These are phyloP conservation scores for Pelargonium cotyledonis DNA, from an alignment of 441 rosid species.

Conservation along the genomic window DNA sequence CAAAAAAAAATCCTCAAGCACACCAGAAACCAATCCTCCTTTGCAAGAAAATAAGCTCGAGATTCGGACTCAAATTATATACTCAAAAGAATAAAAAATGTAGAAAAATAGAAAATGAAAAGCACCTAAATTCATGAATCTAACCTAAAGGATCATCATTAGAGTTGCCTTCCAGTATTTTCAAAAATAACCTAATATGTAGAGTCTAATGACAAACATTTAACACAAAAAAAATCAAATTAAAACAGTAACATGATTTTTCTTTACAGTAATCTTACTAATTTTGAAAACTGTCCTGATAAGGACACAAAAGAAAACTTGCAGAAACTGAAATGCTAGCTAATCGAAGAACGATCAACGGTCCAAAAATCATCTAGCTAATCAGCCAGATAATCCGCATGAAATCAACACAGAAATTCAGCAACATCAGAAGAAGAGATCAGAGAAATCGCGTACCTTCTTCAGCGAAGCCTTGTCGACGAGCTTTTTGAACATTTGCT, in stretches of 20 bases:
- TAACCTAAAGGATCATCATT: not conserved
- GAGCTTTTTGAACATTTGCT: conserved; percentile 13
- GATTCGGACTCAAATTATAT: not conserved
- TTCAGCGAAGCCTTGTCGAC: conserved; percentile 15
- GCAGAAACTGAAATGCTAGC: not conserved
- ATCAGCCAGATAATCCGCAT: not conserved
- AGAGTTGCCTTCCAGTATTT: not conserved
- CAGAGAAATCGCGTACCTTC: not conserved
- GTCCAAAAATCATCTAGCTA: not conserved
- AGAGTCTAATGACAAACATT: too few species aligned
- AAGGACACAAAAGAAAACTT: not conserved
- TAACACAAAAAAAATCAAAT: too few species aligned
- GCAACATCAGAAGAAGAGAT: not conserved
- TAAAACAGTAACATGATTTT: too few species aligned
- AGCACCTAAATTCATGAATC: conserved; percentile 5
- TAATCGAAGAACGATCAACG: not conserved
- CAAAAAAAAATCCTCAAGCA: not conserved
- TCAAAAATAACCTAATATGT: too few species aligned
- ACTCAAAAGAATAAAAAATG: not conserved
- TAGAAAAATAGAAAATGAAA: not conserved
- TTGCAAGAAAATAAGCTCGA: not conserved
- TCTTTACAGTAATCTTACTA: too few species aligned
- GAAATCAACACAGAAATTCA: not conserved
- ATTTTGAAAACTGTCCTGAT: not conserved
- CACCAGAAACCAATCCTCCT: not conserved